Evolutionary conservation across 495 filamentous ascomycete species (phyloP).

Genomic region (Geoglossum glabrum): DNA sequence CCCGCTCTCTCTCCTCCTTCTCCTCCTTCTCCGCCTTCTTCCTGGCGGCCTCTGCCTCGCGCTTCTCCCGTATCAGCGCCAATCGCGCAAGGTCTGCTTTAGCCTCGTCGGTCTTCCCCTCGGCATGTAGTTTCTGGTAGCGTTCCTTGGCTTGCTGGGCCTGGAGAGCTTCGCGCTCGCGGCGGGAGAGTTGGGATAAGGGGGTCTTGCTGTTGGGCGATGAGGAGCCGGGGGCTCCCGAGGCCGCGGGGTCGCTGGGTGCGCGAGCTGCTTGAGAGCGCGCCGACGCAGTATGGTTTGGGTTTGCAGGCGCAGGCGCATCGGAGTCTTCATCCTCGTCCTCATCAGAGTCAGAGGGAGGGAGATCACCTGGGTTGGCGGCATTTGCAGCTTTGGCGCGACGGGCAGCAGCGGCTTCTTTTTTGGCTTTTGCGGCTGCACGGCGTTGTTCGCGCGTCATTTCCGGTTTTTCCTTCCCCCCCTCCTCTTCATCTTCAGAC

Average conservation of each 20-base stretch:
- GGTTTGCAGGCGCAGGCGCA: slow-evolving; percentile 60
- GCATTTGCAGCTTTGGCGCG: slow-evolving; percentile 29
- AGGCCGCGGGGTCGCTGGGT: slow-evolving; percentile 20
- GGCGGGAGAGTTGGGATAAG: slow-evolving; percentile 43
- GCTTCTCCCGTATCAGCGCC: slow-evolving; percentile 58
- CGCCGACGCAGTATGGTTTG: slow-evolving; percentile 65
- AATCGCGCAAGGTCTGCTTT: slow-evolving; percentile 77
- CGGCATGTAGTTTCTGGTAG: slow-evolving; percentile 84
- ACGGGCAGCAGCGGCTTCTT: slow-evolving; percentile 65
- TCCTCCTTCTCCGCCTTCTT: slow-evolving; percentile 43
- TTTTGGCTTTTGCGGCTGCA: slow-evolving; percentile 74
- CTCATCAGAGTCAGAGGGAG: slow-evolving; percentile 43
- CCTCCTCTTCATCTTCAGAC: slow-evolving; percentile 26
- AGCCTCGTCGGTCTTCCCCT: slow-evolving; percentile 93
- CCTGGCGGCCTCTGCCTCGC: slow-evolving; percentile 62
- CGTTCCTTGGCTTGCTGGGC: slow-evolving; percentile 74
- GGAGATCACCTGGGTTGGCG: slow-evolving; percentile 66
- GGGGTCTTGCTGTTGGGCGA: slow-evolving; percentile 5
- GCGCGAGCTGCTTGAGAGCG: slow-evolving; percentile 30
- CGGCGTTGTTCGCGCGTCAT: slow-evolving; percentile 75
- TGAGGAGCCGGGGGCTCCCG: slow-evolving; percentile 10
- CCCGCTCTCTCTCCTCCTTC: slow-evolving; percentile 20
- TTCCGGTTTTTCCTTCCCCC: slow-evolving; percentile 24
- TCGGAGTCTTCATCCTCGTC: slow-evolving; percentile 35
- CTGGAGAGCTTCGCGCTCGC: slow-evolving; percentile 77